Conservation (phyloP, 1,139 yeast genomes). For the Geotrichum histeridarum region DNA sequence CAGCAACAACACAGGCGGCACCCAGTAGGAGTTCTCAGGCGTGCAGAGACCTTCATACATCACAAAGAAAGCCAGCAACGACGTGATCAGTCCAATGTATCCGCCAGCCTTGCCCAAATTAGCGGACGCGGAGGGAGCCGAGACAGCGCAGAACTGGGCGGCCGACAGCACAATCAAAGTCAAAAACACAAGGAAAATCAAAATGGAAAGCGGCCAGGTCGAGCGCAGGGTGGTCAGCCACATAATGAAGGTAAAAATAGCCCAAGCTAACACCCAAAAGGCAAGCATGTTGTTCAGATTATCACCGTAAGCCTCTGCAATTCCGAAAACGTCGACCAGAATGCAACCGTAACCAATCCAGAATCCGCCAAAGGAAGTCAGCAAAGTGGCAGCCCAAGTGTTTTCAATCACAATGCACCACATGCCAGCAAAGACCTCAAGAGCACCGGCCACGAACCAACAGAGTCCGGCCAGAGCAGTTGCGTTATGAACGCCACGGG, state of each 20-base stretch:
- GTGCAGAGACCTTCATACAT: slow-evolving; percentile 88
- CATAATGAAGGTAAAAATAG: slow-evolving; percentile 67
- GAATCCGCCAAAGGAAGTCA: slow-evolving; percentile 78
- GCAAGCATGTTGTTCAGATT: slow-evolving; percentile 57
- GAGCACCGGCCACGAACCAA: slow-evolving; percentile 71
- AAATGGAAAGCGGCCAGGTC: slow-evolving; percentile 64
- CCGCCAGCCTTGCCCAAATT: slow-evolving; percentile 66
- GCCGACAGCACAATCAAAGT: slow-evolving; percentile 65
- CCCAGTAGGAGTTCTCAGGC: slow-evolving; percentile 59
- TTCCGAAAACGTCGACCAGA: slow-evolving; percentile 67
- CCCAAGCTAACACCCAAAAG: slow-evolving; percentile 71
- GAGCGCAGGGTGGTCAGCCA: slow-evolving; percentile 68
- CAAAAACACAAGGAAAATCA: slow-evolving; percentile 61
- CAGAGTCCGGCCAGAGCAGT: slow-evolving; percentile 64
- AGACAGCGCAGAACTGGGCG: slow-evolving; percentile 43
- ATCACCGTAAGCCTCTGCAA: slow-evolving; percentile 50
- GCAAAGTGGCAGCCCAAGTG: slow-evolving; percentile 81
- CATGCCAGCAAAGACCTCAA: slow-evolving; percentile 68
- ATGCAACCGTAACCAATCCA: slow-evolving; percentile 80
- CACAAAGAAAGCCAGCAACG: slow-evolving; percentile 80
- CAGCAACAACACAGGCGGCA: slow-evolving; percentile 45
- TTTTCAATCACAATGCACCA: slow-evolving; percentile 63
- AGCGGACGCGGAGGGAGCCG: slow-evolving; percentile 33
- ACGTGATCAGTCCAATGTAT: slow-evolving; percentile 67
- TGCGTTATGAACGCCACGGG: slow-evolving; percentile 52